A percentile compares a stretch with the other conserved stretches of the same genome.
Conservation (phyloP, 2,329 filamentous ascomycete genomes). For the Fusarium beomiforme region DNA sequence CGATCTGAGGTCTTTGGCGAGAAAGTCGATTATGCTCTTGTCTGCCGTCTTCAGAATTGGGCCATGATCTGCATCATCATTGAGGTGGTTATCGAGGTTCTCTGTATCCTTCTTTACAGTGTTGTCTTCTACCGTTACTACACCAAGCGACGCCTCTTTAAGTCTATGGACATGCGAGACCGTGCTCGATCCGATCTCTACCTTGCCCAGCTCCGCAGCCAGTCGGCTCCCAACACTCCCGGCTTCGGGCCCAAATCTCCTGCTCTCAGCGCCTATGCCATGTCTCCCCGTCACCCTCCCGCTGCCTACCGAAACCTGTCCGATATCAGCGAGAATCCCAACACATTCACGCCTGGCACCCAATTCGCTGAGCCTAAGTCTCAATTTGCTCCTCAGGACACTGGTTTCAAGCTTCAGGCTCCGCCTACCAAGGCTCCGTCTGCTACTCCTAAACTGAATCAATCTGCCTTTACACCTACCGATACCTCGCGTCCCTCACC, state of each 20-base stretch:
- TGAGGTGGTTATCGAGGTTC: constrained; percentile 90
- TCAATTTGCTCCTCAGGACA: constrained; percentile 63
- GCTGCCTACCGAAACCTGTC: constrained; percentile 63
- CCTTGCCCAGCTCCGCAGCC: constrained; percentile 82
- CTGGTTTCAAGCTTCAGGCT: constrained; percentile 85
- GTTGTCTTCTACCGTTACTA: constrained; percentile 98
- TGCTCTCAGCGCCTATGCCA: constrained; percentile 57
- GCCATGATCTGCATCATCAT: constrained; percentile 96
- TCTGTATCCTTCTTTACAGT: constrained; percentile 92
- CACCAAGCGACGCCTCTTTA: constrained; percentile 93
- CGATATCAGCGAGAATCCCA: constrained; percentile 58
- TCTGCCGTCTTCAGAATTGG: constrained; percentile 96
- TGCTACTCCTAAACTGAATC: constrained; percentile 76
- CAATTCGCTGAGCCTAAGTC: constrained; percentile 72
- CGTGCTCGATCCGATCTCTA: constrained; percentile 94
- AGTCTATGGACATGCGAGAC: constrained; percentile 96
- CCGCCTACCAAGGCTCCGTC: constrained; percentile 82
- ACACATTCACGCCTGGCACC: constrained; percentile 63
- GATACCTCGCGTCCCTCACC: constrained; percentile 48
- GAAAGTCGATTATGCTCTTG: constrained; percentile 86
- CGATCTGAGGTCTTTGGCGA: constrained; percentile 80
- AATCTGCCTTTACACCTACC: constrained; percentile 69
- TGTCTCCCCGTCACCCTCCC: constrained; percentile 71
- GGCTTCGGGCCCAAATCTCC: constrained; percentile 80
- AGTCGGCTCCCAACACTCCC: constrained; percentile 95